phyloP scores from a whole-genome alignment of 805 yeast genomes.

The Starmerella roubikii region DNA sequence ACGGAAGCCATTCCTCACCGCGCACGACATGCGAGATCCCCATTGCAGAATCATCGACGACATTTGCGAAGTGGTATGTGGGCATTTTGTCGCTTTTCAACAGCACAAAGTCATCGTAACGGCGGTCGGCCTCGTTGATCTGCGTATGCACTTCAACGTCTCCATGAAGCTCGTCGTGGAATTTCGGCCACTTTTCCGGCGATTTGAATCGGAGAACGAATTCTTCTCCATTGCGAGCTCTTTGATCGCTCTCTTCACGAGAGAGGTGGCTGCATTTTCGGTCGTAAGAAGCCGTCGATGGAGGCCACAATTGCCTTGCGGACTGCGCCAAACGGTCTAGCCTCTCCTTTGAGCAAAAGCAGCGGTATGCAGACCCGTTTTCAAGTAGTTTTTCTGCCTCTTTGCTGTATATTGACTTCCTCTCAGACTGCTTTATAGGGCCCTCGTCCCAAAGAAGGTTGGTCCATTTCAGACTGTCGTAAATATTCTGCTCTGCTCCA shows the following conservation, averaged over 20 bases:
- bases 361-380: conserved; percentile 65
- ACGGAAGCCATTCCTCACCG: conserved; percentile 96
- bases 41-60: conserved; percentile 90
- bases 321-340: conserved; percentile 52
- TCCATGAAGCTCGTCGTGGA: conserved; percentile 72
- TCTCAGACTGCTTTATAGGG: conserved; percentile 68
- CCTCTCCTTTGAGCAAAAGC: conserved; percentile 75
- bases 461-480: conserved; percentile 65
- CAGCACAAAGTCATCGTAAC: conserved; percentile 82
- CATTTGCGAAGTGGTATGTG: conserved; percentile 93
- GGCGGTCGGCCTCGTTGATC: conserved; percentile 47
- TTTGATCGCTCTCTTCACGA: conserved; percentile 30
- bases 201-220: conserved; percentile 62
- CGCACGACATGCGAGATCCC: conserved; percentile 83
- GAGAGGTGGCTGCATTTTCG: conserved; percentile 50
- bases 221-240: conserved; percentile 24
- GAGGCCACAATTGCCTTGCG: conserved; percentile 66
- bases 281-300: conserved; percentile 85
- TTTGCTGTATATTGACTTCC: conserved; percentile 50
- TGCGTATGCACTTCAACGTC: conserved; percentile 65
- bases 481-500: conserved; percentile 75
- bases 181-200: conserved; percentile 54
- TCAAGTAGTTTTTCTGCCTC: conserved; percentile 46
- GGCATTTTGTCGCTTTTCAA: conserved; percentile 91
- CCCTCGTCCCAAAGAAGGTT: conserved; percentile 72